Conservation (phyloP, 179 eudicot species). For the Camellia oleifera region DNA sequence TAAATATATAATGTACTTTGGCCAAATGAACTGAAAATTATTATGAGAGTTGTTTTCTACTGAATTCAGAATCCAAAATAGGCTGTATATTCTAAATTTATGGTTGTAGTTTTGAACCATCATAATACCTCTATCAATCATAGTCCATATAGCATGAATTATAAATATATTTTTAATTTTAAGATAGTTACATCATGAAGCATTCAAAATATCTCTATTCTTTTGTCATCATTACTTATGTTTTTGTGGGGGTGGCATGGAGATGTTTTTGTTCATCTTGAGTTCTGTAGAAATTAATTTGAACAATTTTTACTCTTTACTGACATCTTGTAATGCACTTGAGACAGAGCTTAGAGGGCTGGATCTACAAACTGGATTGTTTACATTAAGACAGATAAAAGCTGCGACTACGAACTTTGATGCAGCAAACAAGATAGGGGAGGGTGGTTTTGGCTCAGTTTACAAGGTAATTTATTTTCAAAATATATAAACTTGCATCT, state of each 20-base stretch:
- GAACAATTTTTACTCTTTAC: neutral
- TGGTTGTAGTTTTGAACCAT: neutral
- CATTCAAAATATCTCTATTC: no score
- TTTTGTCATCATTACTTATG: no score
- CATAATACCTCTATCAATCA: neutral
- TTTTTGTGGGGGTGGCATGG: no score
- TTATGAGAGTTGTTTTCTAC: neutral
- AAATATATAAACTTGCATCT: no score
- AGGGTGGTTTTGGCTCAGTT: constrained; percentile 59
- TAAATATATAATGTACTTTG: neutral
- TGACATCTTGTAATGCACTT: constrained; percentile 5
- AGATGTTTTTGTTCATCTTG: no score
- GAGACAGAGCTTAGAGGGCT: constrained; percentile 46
- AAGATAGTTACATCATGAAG: no score
- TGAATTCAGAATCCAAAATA: neutral
- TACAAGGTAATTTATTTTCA: constrained; percentile 38
- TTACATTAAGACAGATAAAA: constrained; percentile 54
- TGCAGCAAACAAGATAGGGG: constrained; percentile 51
- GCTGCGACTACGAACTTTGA: constrained; percentile 54
- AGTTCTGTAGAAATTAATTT: neutral
- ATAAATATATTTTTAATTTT: no score
- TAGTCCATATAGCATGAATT: neutral
- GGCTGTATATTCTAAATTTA: neutral
- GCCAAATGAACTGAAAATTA: neutral
- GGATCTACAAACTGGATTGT: constrained; percentile 49